These are phyloP conservation scores for Beauveria caledonica DNA, from an alignment of 2,329 filamentous ascomycete species.

Conservation along the genomic window DNA sequence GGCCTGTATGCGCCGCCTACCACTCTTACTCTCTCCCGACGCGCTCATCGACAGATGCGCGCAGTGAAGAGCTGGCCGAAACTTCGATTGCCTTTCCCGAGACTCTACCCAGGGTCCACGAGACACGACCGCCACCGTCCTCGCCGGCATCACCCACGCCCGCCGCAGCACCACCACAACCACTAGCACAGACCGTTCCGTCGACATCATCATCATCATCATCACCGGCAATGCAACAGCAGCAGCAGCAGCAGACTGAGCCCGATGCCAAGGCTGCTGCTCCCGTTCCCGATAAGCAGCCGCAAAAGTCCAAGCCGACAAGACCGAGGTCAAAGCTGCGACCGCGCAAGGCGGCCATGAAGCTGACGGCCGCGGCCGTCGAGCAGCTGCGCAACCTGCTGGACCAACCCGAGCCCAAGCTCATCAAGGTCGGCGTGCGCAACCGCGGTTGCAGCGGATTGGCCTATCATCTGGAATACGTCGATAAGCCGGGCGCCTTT, in stretches of 20 bases:
- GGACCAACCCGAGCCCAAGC: constrained; percentile 78
- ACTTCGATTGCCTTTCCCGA: constrained; percentile 39
- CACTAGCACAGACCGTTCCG: constrained; percentile 6
- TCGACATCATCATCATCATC: constrained; percentile 7
- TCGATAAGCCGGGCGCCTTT: constrained; percentile 79
- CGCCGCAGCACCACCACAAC: constrained; percentile 14
- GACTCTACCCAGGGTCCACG: constrained; percentile 40
- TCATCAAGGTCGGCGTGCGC: constrained; percentile 89
- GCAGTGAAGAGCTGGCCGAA: constrained; percentile 36
- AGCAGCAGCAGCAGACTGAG: neutral
- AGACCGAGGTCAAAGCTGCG: constrained; percentile 31
- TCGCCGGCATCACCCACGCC: constrained; percentile 15
- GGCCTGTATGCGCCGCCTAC: constrained; percentile 30
- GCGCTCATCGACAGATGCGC: constrained; percentile 31
- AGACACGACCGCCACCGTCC: constrained; percentile 38
- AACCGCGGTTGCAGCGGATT: constrained; percentile 91
- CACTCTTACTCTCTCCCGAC: constrained; percentile 44
- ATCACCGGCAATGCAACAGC: constrained; percentile 1
- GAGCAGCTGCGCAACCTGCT: constrained; percentile 69
- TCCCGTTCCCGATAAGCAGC: constrained; percentile 52
- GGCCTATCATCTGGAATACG: constrained; percentile 89
- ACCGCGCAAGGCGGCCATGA: constrained; percentile 86
- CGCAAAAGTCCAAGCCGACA: constrained; percentile 54
- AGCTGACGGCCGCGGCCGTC: constrained; percentile 71
- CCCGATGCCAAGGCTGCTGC: constrained; percentile 29